A percentile compares a stretch with the other conserved stretches of the same genome.
These are phyloP conservation scores for Anthracocystis panici-leucophaei DNA, from an alignment of 1,284 basidiomycete species.

Conservation along the genomic window DNA sequence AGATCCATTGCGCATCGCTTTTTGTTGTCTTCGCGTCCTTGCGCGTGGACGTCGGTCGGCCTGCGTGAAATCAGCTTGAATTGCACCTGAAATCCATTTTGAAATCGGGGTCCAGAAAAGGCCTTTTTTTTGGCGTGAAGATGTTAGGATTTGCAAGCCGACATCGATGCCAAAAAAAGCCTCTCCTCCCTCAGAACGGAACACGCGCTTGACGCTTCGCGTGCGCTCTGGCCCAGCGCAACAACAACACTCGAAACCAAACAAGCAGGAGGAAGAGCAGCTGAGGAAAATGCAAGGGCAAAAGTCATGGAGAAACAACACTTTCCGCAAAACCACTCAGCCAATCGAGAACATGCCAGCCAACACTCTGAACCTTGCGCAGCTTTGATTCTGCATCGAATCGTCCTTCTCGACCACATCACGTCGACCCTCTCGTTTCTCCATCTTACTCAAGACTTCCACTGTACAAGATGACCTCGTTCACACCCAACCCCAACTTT, in stretches of 20 bases:
- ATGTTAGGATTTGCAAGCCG: background rate
- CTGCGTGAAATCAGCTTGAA: no score
- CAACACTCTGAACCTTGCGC: background rate
- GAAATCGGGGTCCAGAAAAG: no score
- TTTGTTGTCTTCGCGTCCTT: no score
- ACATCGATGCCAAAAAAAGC: background rate
- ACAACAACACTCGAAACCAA: conserved; percentile 5
- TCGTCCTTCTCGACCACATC: background rate
- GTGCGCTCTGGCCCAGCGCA: conserved; percentile 3
- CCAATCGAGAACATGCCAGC: background rate
- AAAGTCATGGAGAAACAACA: conserved; percentile 4
- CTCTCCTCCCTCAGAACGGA: no score
- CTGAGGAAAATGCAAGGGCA: background rate
- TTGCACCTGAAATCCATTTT: no score
- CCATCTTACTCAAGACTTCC: background rate
- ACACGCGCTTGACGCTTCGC: conserved; percentile 12
- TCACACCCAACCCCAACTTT: conserved; percentile 52
- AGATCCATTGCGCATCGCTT: no score
- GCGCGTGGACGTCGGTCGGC: no score
- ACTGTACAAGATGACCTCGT: conserved; percentile 41
- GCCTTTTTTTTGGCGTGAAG: background rate
- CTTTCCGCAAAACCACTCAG: background rate
- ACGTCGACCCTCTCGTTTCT: background rate
- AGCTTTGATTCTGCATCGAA: background rate
- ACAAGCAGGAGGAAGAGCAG: no score